These are phyloP conservation scores for Setaria italica DNA, from an alignment of 202 grass and related monocot species.

Conservation along the genomic window DNA sequence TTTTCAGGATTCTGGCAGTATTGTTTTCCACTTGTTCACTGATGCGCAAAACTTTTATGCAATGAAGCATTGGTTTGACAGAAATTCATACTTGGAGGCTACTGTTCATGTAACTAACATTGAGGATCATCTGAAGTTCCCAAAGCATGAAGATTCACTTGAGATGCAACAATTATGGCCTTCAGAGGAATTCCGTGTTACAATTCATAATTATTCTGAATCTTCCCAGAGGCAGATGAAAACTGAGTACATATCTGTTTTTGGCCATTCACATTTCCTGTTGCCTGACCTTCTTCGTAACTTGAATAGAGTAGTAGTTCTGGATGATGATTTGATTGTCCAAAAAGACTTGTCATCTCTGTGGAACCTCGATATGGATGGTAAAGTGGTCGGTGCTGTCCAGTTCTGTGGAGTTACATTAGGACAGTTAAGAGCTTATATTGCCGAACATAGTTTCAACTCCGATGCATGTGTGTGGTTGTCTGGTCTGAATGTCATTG, in stretches of 20 bases:
- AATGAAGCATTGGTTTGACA: conserved; percentile 90
- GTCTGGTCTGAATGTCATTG: conserved; percentile 83
- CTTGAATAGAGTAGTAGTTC: conserved; percentile 72
- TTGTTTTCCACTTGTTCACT: conserved; percentile 86
- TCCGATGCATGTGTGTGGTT: conserved; percentile 76
- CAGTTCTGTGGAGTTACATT: conserved; percentile 80
- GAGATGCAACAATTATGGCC: conserved; percentile 52
- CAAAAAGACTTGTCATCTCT: conserved; percentile 80
- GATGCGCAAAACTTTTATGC: conserved; percentile 84
- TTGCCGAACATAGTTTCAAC: conserved; percentile 47
- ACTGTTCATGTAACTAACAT: conserved; percentile 72
- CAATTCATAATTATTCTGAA: conserved; percentile 53
- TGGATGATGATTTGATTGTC: conserved; percentile 97
- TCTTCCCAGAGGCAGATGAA: conserved; percentile 51
- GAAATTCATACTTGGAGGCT: conserved; percentile 75
- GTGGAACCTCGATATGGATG: conserved; percentile 77
- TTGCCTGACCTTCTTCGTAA: conserved; percentile 82
- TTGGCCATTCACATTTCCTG: conserved; percentile 85
- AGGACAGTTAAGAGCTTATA: conserved; percentile 72
- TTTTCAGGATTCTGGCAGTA: conserved; percentile 77
- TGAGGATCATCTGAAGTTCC: conserved; percentile 54
- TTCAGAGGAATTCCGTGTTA: conserved; percentile 83
- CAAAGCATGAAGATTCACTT: conserved; percentile 36
- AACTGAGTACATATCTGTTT: conserved; percentile 84
- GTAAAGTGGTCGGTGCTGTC: conserved; percentile 69